These are phyloP conservation scores for Hypsizygus marmoreus DNA, from an alignment of 768 basidiomycete genomes.

Conservation along the genomic window DNA sequence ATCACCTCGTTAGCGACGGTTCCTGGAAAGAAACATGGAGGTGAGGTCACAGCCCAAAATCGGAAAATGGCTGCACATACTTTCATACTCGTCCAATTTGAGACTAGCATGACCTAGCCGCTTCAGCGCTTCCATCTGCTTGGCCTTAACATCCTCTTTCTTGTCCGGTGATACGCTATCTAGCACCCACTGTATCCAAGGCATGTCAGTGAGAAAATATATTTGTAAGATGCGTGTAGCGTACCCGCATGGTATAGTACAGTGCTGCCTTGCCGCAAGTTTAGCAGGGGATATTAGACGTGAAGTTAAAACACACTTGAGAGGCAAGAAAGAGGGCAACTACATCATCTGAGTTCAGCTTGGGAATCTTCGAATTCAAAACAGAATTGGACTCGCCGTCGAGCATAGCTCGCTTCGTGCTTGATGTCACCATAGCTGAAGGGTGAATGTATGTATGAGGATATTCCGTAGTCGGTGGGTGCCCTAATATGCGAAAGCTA, in stretches of 20 bases:
- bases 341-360: slow-evolving; percentile 23
- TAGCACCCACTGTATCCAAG: slow-evolving; percentile 59
- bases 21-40: slow-evolving; percentile 40
- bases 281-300: slow-evolving; percentile 17
- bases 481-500: no score
- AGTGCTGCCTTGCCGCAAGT: slow-evolving; percentile 62
- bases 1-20: slow-evolving; percentile 93
- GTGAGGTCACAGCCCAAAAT: neutral
- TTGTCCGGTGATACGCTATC: slow-evolving; percentile 53
- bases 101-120: slow-evolving; percentile 71
- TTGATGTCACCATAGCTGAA: slow-evolving; percentile 15
- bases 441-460: no score
- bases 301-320: slow-evolving; percentile 40
- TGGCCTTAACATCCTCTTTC: slow-evolving; percentile 65
- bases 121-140: slow-evolving; percentile 70
- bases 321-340: slow-evolving; percentile 55
- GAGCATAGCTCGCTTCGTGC: slow-evolving; percentile 20
- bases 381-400: slow-evolving; percentile 15
- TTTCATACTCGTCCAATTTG: slow-evolving; percentile 89
- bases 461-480: no score
- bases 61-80: slow-evolving; percentile 41
- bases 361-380: neutral
- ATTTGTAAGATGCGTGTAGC: slow-evolving; percentile 21
- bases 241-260: slow-evolving; percentile 73
- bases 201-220: neutral